phyloP scores from a whole-genome alignment of 257 asterid species.

The Leptodermis oblonga region DNA sequence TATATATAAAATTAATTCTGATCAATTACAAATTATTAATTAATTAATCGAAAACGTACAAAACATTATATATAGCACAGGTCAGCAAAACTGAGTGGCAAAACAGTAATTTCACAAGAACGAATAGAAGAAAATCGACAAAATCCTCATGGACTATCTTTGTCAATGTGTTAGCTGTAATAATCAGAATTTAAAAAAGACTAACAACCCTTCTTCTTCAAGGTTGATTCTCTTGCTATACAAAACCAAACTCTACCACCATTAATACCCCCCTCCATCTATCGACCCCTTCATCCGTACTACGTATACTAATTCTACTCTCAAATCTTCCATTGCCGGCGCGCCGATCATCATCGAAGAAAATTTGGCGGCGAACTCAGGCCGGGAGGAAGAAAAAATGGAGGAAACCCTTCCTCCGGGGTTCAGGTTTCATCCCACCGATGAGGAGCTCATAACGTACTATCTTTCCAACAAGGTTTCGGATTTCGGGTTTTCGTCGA shows the following conservation, averaged over 20 bases:
- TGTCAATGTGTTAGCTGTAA: slow-evolving; percentile 90
- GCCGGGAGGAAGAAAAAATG: slow-evolving; percentile 24
- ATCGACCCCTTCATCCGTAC: slow-evolving; percentile 19
- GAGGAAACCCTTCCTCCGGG: slow-evolving; percentile 84
- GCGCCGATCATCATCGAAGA: neutral
- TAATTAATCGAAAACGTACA: slow-evolving; percentile 6
- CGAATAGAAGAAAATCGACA: slow-evolving; percentile 13
- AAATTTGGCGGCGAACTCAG: no score
- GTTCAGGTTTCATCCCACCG: slow-evolving; percentile 81
- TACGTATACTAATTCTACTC: slow-evolving; percentile 12
- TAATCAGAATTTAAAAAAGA: slow-evolving; percentile 35
- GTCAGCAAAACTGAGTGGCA: slow-evolving; percentile 16
- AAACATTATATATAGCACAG: slow-evolving; percentile 7
- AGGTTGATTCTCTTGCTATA: slow-evolving; percentile 30
- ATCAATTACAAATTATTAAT: neutral
- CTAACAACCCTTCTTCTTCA: slow-evolving; percentile 43
- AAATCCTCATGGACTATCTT: slow-evolving; percentile 40
- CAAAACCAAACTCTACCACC: slow-evolving; percentile 17
- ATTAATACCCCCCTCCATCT: slow-evolving; percentile 23
- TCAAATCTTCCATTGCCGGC: neutral
- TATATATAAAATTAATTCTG: no score
- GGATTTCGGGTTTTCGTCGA: slow-evolving; percentile 45
- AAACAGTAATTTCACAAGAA: neutral
- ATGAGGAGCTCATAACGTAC: slow-evolving; percentile 73
- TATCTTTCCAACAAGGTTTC: slow-evolving; percentile 61